A percentile compares a stretch with the other conserved stretches of the same genome.
Conservation (phyloP, 768 basidiomycete species). For the Boletus sp. region DNA sequence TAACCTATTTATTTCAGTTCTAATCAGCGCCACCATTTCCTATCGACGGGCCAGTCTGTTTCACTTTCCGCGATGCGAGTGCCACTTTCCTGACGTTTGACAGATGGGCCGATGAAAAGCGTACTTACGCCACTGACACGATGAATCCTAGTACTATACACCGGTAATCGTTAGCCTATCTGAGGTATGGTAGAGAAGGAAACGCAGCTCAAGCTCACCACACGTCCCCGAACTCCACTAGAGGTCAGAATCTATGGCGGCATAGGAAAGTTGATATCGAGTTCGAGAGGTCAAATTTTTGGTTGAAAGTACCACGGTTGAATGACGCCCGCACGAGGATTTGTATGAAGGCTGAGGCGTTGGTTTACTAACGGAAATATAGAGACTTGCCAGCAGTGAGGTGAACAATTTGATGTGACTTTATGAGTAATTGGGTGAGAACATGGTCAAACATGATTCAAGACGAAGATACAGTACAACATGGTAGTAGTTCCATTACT, state of each 20-base stretch:
- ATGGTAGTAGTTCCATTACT: neutral
- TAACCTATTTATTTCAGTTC: neutral
- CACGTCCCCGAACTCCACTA: neutral
- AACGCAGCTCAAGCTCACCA: neutral
- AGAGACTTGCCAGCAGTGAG: neutral
- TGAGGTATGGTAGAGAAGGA: neutral
- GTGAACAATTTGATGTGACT: neutral
- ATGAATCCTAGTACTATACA: neutral
- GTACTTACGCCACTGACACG: conserved; percentile 2
- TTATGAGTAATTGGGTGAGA: neutral
- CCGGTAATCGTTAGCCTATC: neutral
- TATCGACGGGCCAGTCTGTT: no score
- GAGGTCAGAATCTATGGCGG: neutral
- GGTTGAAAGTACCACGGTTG: neutral
- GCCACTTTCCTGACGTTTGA: no score
- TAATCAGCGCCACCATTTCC: no score
- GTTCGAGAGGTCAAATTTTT: neutral
- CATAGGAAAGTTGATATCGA: neutral
- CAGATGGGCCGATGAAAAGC: neutral
- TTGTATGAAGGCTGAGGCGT: no score
- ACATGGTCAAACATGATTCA: neutral
- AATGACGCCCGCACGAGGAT: no score
- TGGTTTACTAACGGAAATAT: no score
- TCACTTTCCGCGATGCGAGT: neutral
- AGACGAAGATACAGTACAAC: neutral